These are phyloP conservation scores for Penicillium manginii DNA, from an alignment of 495 filamentous ascomycete species.

Conservation along the genomic window DNA sequence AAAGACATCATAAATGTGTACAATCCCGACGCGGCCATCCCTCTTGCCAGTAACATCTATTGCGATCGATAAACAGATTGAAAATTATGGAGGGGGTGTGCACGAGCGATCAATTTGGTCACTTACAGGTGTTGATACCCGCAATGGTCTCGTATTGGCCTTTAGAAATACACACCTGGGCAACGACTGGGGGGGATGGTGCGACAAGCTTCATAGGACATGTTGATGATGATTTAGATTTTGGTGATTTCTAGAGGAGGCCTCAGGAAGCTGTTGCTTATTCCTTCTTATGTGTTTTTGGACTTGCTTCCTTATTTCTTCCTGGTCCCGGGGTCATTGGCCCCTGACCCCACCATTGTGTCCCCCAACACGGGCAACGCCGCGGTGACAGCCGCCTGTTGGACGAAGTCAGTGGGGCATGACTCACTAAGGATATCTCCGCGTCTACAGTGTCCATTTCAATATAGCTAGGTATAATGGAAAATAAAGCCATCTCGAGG, in stretches of 20 bases:
- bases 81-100: background rate
- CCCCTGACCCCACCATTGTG: background rate
- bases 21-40: conserved; percentile 40
- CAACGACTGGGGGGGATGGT: conserved; percentile 72
- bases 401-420: background rate
- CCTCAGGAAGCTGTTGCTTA: background rate
- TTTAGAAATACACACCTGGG: conserved; percentile 63
- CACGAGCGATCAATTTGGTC: background rate
- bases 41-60: conserved; percentile 49
- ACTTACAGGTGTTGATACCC: conserved; percentile 70
- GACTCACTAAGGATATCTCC: background rate
- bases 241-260: background rate
- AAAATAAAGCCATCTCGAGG: background rate
- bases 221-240: conserved; percentile 9
- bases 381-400: too few relatives aligned
- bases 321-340: background rate
- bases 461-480: too few relatives aligned
- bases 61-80: background rate
- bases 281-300: background rate
- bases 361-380: background rate
- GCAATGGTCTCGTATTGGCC: conserved; percentile 66
- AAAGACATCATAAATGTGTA: conserved; percentile 61
- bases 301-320: background rate
- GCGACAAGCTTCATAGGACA: conserved; percentile 66
- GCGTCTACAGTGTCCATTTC: background rate